Base-by-base conservation (phyloP, 495 filamentous ascomycete genomes). In the Penicillium steckii region DNA sequence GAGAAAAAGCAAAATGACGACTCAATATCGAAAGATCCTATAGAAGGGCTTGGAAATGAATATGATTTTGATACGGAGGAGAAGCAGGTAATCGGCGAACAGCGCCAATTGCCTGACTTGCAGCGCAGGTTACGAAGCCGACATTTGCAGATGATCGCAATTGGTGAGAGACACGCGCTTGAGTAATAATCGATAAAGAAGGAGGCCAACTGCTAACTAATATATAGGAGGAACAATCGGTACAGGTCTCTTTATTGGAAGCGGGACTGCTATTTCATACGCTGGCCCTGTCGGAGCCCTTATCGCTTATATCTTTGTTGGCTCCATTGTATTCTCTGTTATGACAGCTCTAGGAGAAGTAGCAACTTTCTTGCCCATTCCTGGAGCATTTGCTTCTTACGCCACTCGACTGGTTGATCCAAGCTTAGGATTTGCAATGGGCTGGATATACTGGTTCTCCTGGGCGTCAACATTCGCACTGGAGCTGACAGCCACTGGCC, bases 241-340 rank as follows among this genome's bases (percentile, higher is more conserved):
- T 27, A 87, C 84, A 15, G 85, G 85, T 52, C 73, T 89, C 33
- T 89, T 89, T 72, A 68, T 89, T 25, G 82, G 86, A 48, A 87
- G 81, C 51, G 85, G 85, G 27, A 73, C 71, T 45, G 84, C 83
- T 8, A 77, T 89, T 44, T 70, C 77, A 21, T 78, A 73, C 42
- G 71, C 83, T 46, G 84, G 85, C 13, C 85, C 85, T 35, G 73
- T 81, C 2, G 82, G 78, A 10, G 77, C 84, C 26, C 72, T 90
- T 33, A 74, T 89, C 40, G 80, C 81, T 22, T 90, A 85, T 53
- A 55, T 71, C 17, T 61, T 80, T 38, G 74, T 82, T 46, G 80
- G 80, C 9, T 64, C 80, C 15, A 53, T 83, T 27, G 79, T 83
- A 18, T 82, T 72, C 57, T 57, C 80, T 24, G 79, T 68, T 46